Percentiles rank a stretch among this genome's conserved stretches.
Evolutionary conservation across 345 rosid species (phyloP).

Genomic region (Camelina sativa): DNA sequence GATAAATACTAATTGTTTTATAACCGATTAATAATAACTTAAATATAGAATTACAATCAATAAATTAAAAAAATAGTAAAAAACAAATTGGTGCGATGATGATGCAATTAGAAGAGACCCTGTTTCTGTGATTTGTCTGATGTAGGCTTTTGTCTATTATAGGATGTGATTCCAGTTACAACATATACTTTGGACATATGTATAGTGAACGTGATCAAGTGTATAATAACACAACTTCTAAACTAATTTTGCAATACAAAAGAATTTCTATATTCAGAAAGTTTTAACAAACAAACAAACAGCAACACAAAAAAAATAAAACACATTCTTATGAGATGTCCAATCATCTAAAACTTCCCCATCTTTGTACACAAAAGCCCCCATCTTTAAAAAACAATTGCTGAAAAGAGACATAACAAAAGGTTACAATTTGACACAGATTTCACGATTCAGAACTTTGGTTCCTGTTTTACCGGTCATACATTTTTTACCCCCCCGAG

Average conservation of each 20-base stretch:
- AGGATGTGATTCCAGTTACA: too few species aligned
- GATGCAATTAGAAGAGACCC: too few species aligned
- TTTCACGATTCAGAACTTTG: conserved; percentile 1
- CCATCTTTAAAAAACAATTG: background rate
- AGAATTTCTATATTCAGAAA: conserved; percentile 40
- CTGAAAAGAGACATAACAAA: conserved; percentile 23
- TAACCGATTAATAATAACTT: too few species aligned
- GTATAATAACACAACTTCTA: too few species aligned
- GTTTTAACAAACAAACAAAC: conserved; percentile 13
- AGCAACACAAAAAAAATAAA: conserved; percentile 24
- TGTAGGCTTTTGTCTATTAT: too few species aligned
- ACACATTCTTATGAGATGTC: conserved; percentile 26
- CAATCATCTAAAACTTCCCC: conserved; percentile 22
- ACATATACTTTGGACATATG: too few species aligned
- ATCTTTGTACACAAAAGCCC: conserved; percentile 22
- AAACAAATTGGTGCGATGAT: too few species aligned
- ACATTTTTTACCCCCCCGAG: background rate
- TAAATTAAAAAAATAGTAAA: too few species aligned
- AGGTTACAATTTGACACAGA: conserved; percentile 35
- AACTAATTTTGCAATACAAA: conserved; percentile 2
- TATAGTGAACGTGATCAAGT: too few species aligned
- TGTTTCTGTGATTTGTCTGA: too few species aligned
- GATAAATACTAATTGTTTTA: too few species aligned
- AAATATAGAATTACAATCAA: too few species aligned
- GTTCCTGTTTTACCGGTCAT: conserved; percentile 12